Percentiles rank a stretch among this genome's conserved stretches.
Evolutionary conservation across 1,284 basidiomycete species (phyloP).

Genomic region (Irpex sp.): DNA sequence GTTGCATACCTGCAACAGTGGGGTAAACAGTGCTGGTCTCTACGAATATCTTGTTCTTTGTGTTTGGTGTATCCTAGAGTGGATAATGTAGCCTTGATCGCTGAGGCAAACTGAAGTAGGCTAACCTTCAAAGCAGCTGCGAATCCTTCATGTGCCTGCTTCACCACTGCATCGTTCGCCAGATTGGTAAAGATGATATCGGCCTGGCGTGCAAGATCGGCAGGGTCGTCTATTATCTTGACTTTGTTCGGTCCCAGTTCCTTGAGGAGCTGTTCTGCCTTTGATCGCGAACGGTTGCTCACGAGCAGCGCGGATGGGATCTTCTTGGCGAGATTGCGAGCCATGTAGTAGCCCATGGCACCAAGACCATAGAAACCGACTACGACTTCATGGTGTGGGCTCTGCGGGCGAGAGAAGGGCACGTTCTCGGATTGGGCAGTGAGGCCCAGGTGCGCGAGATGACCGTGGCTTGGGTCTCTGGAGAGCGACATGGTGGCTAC

Average conservation of each 20-base stretch:
- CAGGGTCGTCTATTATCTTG: slow-evolving; percentile 47
- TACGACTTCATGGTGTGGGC: slow-evolving; percentile 35
- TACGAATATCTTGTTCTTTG: slow-evolving; percentile 67
- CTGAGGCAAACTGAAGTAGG: neutral
- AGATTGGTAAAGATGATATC: slow-evolving; percentile 82
- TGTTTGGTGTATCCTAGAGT: slow-evolving; percentile 33
- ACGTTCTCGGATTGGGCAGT: slow-evolving; percentile 16
- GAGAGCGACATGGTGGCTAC: neutral
- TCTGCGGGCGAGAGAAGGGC: slow-evolving; percentile 57
- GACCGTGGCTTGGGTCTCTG: neutral
- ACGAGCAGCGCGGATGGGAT: slow-evolving; percentile 37
- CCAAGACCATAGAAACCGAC: slow-evolving; percentile 66
- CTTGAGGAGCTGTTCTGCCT: slow-evolving; percentile 50
- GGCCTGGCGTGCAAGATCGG: slow-evolving; percentile 57
- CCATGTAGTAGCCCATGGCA: slow-evolving; percentile 71
- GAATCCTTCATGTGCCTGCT: slow-evolving; percentile 61
- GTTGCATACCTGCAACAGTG: slow-evolving; percentile 51
- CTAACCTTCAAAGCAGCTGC: slow-evolving; percentile 48
- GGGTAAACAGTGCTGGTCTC: slow-evolving; percentile 83
- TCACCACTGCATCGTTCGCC: slow-evolving; percentile 69
- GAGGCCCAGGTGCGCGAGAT: neutral
- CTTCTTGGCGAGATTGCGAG: slow-evolving; percentile 63
- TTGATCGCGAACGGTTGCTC: slow-evolving; percentile 62
- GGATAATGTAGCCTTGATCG: neutral
- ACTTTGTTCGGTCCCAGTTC: slow-evolving; percentile 50